Evolutionary conservation across 2,329 filamentous ascomycete genomes (phyloP).

Genomic region (Diatrype stigma): DNA sequence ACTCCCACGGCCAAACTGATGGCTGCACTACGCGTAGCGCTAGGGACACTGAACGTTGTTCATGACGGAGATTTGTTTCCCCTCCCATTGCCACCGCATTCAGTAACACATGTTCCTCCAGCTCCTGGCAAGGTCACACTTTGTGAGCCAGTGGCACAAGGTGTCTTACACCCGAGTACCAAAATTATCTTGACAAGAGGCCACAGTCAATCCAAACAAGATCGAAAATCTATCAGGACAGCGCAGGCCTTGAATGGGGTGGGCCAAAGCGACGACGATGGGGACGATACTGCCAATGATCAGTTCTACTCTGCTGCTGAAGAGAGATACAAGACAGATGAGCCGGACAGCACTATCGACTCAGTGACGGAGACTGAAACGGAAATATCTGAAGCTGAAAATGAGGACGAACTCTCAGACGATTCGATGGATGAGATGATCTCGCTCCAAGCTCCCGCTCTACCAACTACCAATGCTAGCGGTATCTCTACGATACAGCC

Average conservation of each 20-base stretch:
- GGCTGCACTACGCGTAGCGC: constrained; percentile 66
- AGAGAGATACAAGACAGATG: constrained; percentile 61
- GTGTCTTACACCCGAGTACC: constrained; percentile 69
- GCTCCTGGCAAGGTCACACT: constrained; percentile 83
- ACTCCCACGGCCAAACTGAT: constrained; percentile 56
- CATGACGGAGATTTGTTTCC: constrained; percentile 78
- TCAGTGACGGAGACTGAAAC: constrained; percentile 58
- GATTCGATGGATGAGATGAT: constrained; percentile 94
- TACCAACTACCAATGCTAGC: constrained; percentile 74
- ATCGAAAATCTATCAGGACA: constrained; percentile 41
- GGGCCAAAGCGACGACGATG: constrained; percentile 54
- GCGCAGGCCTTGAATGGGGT: constrained; percentile 56
- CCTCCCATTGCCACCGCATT: constrained; percentile 76
- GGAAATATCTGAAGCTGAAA: constrained; percentile 59
- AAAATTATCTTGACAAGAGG: constrained; percentile 76
- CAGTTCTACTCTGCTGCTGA: constrained; percentile 91
- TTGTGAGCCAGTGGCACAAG: constrained; percentile 94
- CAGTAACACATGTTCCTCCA: constrained; percentile 78
- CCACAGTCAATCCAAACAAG: constrained; percentile 52
- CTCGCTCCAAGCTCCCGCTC: constrained; percentile 73
- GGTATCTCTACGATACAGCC: constrained; percentile 75
- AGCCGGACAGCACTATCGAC: constrained; percentile 55
- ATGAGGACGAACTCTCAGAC: constrained; percentile 76
- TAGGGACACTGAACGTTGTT: constrained; percentile 69
- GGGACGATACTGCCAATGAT: constrained; percentile 82